Evolutionary conservation across 1,284 basidiomycete genomes (phyloP).

Genomic region (Earliella scabrosa): DNA sequence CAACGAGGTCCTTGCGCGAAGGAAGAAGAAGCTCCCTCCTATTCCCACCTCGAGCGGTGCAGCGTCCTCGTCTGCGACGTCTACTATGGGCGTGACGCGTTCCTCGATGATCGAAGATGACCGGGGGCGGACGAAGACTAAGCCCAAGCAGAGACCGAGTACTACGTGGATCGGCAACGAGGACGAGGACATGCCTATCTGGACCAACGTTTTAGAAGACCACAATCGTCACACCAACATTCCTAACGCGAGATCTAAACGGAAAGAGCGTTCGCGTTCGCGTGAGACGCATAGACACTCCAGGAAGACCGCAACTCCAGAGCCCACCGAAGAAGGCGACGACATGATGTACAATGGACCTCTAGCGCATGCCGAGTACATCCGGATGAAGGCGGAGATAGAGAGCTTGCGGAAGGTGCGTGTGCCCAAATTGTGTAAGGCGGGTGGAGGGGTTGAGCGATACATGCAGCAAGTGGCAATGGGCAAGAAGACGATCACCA

Average conservation of each 20-base stretch:
- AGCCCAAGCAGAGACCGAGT: constrained; percentile 20
- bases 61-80: constrained; percentile 4
- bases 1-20: constrained; percentile 17
- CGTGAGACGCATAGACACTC: constrained; percentile 24
- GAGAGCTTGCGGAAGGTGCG: constrained; percentile 56
- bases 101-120: constrained; percentile 17
- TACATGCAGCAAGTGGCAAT: constrained; percentile 44
- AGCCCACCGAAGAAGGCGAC: constrained; percentile 22
- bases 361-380: constrained; percentile 46
- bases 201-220: constrained; percentile 24
- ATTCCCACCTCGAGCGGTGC: background rate
- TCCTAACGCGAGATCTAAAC: constrained; percentile 21
- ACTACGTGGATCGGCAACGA: constrained; percentile 19
- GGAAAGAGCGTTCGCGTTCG: constrained; percentile 33
- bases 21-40: constrained; percentile 24
- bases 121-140: constrained; percentile 22
- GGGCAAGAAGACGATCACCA: constrained; percentile 55
- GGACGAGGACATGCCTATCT: constrained; percentile 19
- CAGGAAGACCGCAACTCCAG: constrained; percentile 20
- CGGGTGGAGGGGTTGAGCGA: constrained; percentile 32
- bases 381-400: constrained; percentile 44
- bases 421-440: constrained; percentile 2
- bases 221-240: background rate
- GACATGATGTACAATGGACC: constrained; percentile 33
- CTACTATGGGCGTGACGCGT: constrained; percentile 3